Percentiles rank a stretch among this genome's conserved stretches.
These are phyloP conservation scores for Leptographium flavum DNA, from an alignment of 2,329 filamentous ascomycete species.

Conservation along the genomic window DNA sequence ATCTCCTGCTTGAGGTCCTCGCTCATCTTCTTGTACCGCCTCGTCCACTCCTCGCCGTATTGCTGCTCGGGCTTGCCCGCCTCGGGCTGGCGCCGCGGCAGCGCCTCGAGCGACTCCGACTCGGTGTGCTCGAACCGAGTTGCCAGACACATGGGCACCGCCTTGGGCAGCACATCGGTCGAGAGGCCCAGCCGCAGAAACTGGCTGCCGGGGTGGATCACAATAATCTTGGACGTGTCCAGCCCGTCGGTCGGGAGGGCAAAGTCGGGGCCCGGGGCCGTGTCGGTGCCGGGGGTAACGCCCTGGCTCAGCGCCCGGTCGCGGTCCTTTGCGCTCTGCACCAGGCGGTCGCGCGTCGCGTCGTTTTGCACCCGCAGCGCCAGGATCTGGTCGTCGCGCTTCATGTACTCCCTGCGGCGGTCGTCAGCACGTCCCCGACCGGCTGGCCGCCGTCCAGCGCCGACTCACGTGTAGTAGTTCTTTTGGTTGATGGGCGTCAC, in stretches of 20 bases:
- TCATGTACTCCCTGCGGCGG: conserved; percentile 75
- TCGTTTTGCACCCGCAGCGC: conserved; percentile 80
- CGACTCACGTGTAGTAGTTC: conserved; percentile 94
- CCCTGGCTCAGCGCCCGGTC: conserved; percentile 72
- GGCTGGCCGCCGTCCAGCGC: no score
- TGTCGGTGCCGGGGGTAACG: conserved; percentile 42
- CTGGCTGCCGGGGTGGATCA: conserved; percentile 91
- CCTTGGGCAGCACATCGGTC: conserved; percentile 90
- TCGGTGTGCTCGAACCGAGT: conserved; percentile 66
- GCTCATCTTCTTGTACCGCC: conserved; percentile 68
- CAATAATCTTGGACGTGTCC: conserved; percentile 79
- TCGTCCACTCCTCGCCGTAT: conserved; percentile 71
- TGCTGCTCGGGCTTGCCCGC: conserved; percentile 56
- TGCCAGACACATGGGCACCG: conserved; percentile 84
- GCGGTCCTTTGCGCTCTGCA: conserved; percentile 74
- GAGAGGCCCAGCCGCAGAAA: conserved; percentile 88
- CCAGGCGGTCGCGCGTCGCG: conserved; percentile 67
- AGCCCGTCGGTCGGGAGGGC: conserved; percentile 40
- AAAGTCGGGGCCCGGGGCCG: conserved; percentile 34
- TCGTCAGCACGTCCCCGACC: no score
- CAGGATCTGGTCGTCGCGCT: conserved; percentile 91
- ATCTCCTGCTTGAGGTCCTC: conserved; percentile 80
- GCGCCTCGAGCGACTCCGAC: conserved; percentile 65
- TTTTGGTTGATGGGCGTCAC: conserved; percentile 95
- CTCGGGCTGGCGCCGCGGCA: conserved; percentile 57